Evolutionary conservation across 2,329 filamentous ascomycete species (phyloP).

Genomic region (Xylariaceae sp.): DNA sequence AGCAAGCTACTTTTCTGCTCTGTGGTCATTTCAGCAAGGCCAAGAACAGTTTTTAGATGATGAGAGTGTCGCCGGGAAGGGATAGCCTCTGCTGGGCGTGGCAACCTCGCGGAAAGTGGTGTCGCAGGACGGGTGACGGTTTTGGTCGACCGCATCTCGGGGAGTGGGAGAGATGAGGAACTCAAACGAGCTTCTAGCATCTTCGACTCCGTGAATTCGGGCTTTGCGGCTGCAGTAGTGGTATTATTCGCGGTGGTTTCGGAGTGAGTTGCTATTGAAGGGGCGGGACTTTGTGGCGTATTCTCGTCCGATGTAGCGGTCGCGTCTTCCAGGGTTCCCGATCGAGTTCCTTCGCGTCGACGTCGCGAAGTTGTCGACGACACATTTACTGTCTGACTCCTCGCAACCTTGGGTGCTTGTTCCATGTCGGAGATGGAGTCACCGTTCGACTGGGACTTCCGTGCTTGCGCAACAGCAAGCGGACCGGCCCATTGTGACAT

Average conservation of each 20-base stretch:
- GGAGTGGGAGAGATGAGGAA: conserved; percentile 62
- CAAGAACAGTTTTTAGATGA: conserved; percentile 51
- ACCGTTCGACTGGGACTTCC: conserved; percentile 62
- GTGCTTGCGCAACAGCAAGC: conserved; percentile 73
- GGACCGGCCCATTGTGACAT: conserved; percentile 75
- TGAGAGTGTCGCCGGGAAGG: conserved; percentile 56
- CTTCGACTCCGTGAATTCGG: conserved; percentile 48
- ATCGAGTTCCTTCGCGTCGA: conserved; percentile 42
- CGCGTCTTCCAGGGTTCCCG: conserved; percentile 41
- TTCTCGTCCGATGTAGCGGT: conserved; percentile 17
- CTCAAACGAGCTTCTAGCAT: conserved; percentile 58
- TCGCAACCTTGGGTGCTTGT: conserved; percentile 46
- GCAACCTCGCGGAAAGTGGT: conserved; percentile 51
- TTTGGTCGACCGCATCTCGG: conserved; percentile 52
- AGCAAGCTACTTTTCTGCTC: conserved; percentile 67
- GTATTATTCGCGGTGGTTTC: conserved; percentile 7
- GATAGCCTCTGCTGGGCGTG: conserved; percentile 45
- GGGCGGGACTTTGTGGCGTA: conserved; percentile 12
- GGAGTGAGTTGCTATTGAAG: conserved; percentile 12
- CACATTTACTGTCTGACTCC: conserved; percentile 63
- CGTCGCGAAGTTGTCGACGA: conserved; percentile 47
- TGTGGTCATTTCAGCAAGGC: conserved; percentile 56
- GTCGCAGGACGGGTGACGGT: conserved; percentile 50
- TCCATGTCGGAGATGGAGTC: conserved; percentile 57
- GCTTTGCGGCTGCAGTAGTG: conserved; percentile 32